Conservation (phyloP, 169 alveolate genomes). For the Plasmodium billcollinsi region DNA sequence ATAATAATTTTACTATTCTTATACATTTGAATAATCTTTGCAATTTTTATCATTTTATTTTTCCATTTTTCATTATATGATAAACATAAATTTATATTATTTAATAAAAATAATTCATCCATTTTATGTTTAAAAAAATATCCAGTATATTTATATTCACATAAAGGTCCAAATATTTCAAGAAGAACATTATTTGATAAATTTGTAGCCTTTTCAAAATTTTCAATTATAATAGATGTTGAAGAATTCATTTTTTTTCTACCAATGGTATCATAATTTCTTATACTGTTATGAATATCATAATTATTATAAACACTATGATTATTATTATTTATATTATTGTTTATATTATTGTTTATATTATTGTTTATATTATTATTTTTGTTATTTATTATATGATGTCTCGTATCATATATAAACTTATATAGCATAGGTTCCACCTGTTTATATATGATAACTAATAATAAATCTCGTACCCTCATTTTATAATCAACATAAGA, state of each 20-base stretch:
- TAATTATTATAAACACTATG: too few relatives aligned
- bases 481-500: constrained; percentile 74
- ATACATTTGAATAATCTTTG: constrained; percentile 67
- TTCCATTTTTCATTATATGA: constrained; percentile 69
- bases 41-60: constrained; percentile 71
- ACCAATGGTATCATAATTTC: background rate
- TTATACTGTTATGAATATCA: background rate
- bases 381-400: constrained; percentile 1
- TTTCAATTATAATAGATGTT: constrained; percentile 65
- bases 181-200: constrained; percentile 37
- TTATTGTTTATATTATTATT: constrained; percentile 1
- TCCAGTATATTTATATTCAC: constrained; percentile 77
- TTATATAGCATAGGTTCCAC: constrained; percentile 59
- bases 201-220: constrained; percentile 77
- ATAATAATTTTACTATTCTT: constrained; percentile 69
- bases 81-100: constrained; percentile 40
- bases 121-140: constrained; percentile 71
- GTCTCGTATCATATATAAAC: constrained; percentile 19
- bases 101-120: constrained; percentile 50
- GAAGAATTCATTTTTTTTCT: constrained; percentile 59
- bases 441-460: constrained; percentile 61
- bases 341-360: background rate
- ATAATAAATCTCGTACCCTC: constrained; percentile 55
- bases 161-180: constrained; percentile 62
- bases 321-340: background rate